A percentile compares a stretch with the other conserved stretches of the same genome.
phyloP scores from a whole-genome alignment of 108 stramenopile genomes.

The Pseudonitzschia multistriata region DNA sequence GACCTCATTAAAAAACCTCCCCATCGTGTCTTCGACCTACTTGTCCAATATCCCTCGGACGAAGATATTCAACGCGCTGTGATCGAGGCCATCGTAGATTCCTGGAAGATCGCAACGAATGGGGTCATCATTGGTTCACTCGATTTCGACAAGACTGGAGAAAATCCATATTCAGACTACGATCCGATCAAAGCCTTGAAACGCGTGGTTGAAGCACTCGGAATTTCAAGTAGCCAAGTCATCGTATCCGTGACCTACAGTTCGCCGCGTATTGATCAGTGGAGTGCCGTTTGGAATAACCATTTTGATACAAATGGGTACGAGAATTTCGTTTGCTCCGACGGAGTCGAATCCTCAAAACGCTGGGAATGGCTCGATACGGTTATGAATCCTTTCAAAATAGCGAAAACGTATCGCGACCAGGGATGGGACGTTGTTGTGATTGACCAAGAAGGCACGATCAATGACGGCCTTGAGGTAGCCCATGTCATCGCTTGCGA shows the following conservation, averaged over 20 bases:
- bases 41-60: constrained; percentile 8
- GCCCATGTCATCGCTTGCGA: constrained; percentile 21
- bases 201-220: background rate
- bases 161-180: constrained; percentile 1
- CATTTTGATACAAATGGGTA: constrained; percentile 11
- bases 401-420: constrained; percentile 8
- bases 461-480: background rate
- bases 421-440: constrained; percentile 21
- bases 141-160: constrained; percentile 15
- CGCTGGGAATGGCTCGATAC: constrained; percentile 14
- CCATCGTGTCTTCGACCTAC: constrained; percentile 8
- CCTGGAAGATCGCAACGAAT: constrained; percentile 16
- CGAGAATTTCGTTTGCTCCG: constrained; percentile 7
- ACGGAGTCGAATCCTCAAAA: background rate
- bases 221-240: constrained; percentile 10
- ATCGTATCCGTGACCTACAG: constrained; percentile 19
- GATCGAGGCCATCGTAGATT: background rate
- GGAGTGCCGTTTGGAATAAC: constrained; percentile 23
- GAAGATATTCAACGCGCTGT: constrained; percentile 13
- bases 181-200: constrained; percentile 15
- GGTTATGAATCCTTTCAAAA: constrained; percentile 25
- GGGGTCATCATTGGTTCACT: constrained; percentile 23
- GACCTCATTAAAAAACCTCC: constrained; percentile 9
- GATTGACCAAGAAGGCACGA: constrained; percentile 8
- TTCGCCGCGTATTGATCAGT: constrained; percentile 28